Base-by-base conservation (phyloP, 257 asterid species). In the Paulownia fortunei region DNA sequence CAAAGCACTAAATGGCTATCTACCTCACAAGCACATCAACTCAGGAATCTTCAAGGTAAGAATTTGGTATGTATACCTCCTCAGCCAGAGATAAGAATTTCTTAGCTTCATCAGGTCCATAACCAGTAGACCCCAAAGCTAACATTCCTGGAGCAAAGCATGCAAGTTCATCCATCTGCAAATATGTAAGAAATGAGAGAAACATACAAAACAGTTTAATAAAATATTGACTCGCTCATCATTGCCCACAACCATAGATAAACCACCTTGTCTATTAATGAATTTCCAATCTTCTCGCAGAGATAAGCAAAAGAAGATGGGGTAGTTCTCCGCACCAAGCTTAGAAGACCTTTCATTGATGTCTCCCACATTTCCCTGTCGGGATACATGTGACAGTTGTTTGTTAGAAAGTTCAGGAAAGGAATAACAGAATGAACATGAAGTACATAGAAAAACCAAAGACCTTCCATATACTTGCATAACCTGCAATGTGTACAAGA, bases 111-210 rank as follows among this genome's bases (percentile, higher is more conserved):
- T 89, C 94, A 72, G 97, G 89, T 78, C 87, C 86, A 87, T 91
- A 96, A 81, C 96, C 99, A 76, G 88, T 82, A 76, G 99, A 86
- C 63, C 99, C 99, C 83, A 96, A 78, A 55, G 98, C 99, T 74
- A 96, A 61, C 99, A 96, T 96, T 71, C 99, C 99, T 58, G 99
- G 99, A 74, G 99, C 98, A 85, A 96, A 96, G 84, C 99, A 96
- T 47, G 99, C 99, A 71, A 96, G 92, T 86, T 96, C 98, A 87
- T 94, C 99, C 98, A 94, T 96, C 98, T 96, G 95, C 81, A 84
- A 30, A 69, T 47, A 80, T 81, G 83, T 74, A 66, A 61, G 27
- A 62, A 41, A 72, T 46, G 66, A 77, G 82, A 78, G 81, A 24
- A 80, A 63, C 49, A 21, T 59, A 27, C 47, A 26, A 67, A 71